Evolutionary conservation across 2,329 filamentous ascomycete genomes (phyloP).

Genomic region (Dothidotthia symphoricarpi): DNA sequence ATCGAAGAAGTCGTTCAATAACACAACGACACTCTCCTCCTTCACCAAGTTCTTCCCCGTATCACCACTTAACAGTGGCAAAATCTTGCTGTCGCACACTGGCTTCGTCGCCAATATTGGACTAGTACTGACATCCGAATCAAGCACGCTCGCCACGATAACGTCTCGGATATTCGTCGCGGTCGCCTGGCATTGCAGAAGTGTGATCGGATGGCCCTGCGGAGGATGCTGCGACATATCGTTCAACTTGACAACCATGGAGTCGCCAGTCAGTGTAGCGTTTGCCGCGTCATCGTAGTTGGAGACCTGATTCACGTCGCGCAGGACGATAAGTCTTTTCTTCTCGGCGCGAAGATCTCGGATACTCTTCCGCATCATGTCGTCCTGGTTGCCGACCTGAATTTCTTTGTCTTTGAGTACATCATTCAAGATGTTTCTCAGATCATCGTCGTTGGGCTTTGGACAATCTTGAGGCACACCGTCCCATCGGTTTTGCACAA

Average conservation of each 20-base stretch:
- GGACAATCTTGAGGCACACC: constrained; percentile 51
- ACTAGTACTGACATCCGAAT: constrained; percentile 46
- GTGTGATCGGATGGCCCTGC: constrained; percentile 19
- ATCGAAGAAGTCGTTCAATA: constrained; percentile 55
- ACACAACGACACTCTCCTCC: constrained; percentile 47
- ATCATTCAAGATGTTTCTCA: constrained; percentile 40
- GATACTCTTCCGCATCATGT: constrained; percentile 28
- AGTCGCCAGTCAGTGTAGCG: constrained; percentile 32
- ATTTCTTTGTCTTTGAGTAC: constrained; percentile 27
- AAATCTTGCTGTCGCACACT: constrained; percentile 49
- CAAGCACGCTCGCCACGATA: constrained; percentile 48
- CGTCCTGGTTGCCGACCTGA: constrained; percentile 21
- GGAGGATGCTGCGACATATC: constrained; percentile 23
- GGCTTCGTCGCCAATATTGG: constrained; percentile 52
- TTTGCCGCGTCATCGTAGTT: constrained; percentile 38
- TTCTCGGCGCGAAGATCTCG: constrained; percentile 24
- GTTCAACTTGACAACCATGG: constrained; percentile 28
- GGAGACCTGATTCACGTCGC: constrained; percentile 24
- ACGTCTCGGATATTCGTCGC: constrained; percentile 52
- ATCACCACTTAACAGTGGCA: constrained; percentile 50
- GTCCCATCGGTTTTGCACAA: constrained; percentile 53
- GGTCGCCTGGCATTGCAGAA: constrained; percentile 53
- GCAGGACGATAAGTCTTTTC: constrained; percentile 29
- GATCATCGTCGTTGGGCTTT: constrained; percentile 45
- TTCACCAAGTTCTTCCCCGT: constrained; percentile 38